Percentiles rank a stretch among this genome's conserved stretches.
Evolutionary conservation across 805 yeast genomes (phyloP).

Genomic region (Candida saitoana): DNA sequence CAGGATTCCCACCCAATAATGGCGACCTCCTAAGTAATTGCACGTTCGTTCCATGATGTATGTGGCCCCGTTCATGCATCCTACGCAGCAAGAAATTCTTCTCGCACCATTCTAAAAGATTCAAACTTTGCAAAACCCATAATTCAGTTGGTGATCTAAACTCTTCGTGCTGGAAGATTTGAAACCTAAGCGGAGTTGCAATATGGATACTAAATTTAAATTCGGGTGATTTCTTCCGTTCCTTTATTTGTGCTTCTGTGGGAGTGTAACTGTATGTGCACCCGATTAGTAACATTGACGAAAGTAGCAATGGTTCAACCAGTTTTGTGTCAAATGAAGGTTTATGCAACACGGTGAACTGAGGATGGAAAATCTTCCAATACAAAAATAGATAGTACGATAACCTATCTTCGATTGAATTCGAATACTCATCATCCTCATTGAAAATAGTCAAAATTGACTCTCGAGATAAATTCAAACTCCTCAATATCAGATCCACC

Average conservation of each 20-base stretch:
- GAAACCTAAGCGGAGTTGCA: constrained; percentile 61
- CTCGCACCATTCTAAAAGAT: constrained; percentile 75
- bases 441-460: constrained; percentile 24
- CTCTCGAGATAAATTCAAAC: constrained; percentile 24
- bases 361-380: constrained; percentile 59
- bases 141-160: constrained; percentile 73
- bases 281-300: constrained; percentile 57
- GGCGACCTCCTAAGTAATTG: constrained; percentile 76
- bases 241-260: constrained; percentile 6
- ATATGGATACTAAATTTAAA: constrained; percentile 43
- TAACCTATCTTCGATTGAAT: constrained; percentile 29
- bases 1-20: constrained; percentile 68
- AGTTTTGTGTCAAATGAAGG: constrained; percentile 52
- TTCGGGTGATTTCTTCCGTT: constrained; percentile 24
- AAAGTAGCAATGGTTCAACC: constrained; percentile 47
- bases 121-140: constrained; percentile 72
- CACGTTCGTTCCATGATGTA: constrained; percentile 84
- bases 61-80: constrained; percentile 76
- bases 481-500: constrained; percentile 29
- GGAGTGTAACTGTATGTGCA: constrained; percentile 34
- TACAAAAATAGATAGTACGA: constrained; percentile 38
- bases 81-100: constrained; percentile 64
- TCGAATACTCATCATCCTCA: constrained; percentile 17
- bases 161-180: constrained; percentile 64
- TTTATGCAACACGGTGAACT: constrained; percentile 55